Evolutionary conservation across 202 grass and related monocot species (phyloP).

Genomic region (Carex arenaria): DNA sequence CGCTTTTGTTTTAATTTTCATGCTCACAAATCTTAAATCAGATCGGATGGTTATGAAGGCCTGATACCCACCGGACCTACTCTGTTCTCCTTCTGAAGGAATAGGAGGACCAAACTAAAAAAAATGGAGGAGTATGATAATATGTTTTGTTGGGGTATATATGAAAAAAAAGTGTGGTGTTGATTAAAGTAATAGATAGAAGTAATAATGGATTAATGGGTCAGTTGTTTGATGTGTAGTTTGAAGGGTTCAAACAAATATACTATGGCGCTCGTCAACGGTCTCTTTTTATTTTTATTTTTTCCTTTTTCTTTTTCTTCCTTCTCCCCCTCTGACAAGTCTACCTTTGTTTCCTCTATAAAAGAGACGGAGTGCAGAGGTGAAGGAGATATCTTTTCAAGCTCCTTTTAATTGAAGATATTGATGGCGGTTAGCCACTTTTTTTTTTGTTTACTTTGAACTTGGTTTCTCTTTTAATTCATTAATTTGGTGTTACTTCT

Average conservation of each 20-base stretch:
- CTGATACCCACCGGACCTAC: too few relatives aligned
- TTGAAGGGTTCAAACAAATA: conserved; percentile 26
- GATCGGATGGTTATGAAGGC: too few relatives aligned
- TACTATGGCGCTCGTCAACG: conserved; percentile 21
- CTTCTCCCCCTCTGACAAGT: not conserved
- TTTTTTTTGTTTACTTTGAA: not conserved
- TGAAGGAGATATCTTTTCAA: not conserved
- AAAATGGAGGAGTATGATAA: not conserved
- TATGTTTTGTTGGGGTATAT: not conserved
- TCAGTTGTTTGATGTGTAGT: not conserved
- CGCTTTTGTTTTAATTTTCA: too few relatives aligned
- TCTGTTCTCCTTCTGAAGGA: not conserved
- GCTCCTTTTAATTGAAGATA: not conserved
- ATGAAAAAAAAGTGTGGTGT: not conserved
- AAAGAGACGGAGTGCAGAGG: not conserved
- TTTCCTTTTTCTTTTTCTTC: not conserved
- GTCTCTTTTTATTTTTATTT: not conserved
- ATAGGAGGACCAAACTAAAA: not conserved
- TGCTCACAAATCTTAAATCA: too few relatives aligned
- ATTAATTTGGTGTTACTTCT: conserved; percentile 2
- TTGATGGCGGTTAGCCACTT: conserved; percentile 21
- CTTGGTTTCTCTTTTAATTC: not conserved
- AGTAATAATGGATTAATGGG: too few relatives aligned
- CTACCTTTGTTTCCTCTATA: conserved; percentile 4
- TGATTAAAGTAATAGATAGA: not conserved